Conservation (phyloP, 164 flowering plant genomes). For the Umbellularia californica region DNA sequence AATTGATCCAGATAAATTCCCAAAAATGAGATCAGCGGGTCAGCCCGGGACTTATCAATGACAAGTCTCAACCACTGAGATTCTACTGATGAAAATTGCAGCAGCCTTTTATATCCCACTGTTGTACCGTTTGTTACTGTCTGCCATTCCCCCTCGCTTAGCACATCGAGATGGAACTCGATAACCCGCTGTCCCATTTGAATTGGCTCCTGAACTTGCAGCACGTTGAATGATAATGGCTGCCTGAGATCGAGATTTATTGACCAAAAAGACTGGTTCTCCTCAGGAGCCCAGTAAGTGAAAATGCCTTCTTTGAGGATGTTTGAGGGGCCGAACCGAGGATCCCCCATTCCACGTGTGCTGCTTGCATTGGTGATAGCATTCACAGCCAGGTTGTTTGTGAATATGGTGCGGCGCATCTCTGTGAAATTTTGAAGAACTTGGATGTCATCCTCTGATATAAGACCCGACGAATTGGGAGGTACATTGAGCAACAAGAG, state of each 20-base stretch:
- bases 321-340: constrained; percentile 38
- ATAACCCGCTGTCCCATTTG: constrained; percentile 85
- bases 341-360: constrained; percentile 35
- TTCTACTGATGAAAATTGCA: constrained; percentile 46
- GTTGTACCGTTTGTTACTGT: constrained; percentile 59
- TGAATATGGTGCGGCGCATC: constrained; percentile 59
- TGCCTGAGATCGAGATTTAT: constrained; percentile 45
- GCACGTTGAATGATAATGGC: constrained; percentile 49
- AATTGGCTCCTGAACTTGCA: constrained; percentile 85
- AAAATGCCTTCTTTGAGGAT: constrained; percentile 53
- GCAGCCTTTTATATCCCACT: constrained; percentile 68
- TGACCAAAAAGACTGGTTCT: constrained; percentile 45
- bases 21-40: constrained; percentile 62
- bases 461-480: constrained; percentile 91
- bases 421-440: constrained; percentile 65
- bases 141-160: constrained; percentile 47
- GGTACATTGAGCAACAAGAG: constrained; percentile 82
- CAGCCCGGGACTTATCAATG: constrained; percentile 57
- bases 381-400: constrained; percentile 56
- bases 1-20: constrained; percentile 59
- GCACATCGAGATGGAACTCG: constrained; percentile 57
- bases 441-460: constrained; percentile 72
- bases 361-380: constrained; percentile 58
- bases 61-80: constrained; percentile 52
- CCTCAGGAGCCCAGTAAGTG: constrained; percentile 86